Percentiles rank a stretch among this genome's conserved stretches.
These are phyloP conservation scores for Asterophora parasitica DNA, from an alignment of 768 basidiomycete species.

Conservation along the genomic window DNA sequence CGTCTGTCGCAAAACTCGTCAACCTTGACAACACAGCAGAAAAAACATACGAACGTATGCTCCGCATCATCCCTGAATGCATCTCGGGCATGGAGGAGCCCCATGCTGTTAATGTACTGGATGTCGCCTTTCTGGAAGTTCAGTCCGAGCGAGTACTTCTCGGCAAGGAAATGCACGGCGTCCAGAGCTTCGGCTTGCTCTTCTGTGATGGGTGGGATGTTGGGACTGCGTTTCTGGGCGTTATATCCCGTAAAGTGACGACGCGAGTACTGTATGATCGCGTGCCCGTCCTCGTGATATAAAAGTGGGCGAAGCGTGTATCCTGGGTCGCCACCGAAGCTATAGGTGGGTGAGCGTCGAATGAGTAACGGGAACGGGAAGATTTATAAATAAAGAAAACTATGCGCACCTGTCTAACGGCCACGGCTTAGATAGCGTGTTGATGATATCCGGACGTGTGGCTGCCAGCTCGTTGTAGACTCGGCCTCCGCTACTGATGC, in stretches of 20 bases:
- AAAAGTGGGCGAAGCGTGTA: constrained; percentile 35
- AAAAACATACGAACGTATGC: constrained; percentile 30
- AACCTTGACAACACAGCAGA: not conserved
- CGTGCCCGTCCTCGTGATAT: constrained; percentile 33
- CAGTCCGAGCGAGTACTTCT: constrained; percentile 37
- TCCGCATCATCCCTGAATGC: constrained; percentile 37
- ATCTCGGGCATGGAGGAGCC: constrained; percentile 40
- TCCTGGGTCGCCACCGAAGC: constrained; percentile 34
- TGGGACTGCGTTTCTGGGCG: constrained; percentile 26
- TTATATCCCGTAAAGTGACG: constrained; percentile 41
- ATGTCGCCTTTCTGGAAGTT: constrained; percentile 48
- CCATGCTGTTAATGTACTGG: constrained; percentile 44
- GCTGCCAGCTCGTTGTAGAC: constrained; percentile 45
- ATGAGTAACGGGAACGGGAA: not conserved
- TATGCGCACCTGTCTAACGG: constrained; percentile 34
- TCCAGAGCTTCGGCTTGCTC: constrained; percentile 47
- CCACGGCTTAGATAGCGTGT: constrained; percentile 38
- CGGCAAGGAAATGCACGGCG: constrained; percentile 39
- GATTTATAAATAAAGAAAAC: not conserved
- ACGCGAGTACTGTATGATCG: constrained; percentile 44
- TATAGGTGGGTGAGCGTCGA: constrained; percentile 8
- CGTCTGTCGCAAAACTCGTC: constrained; percentile 23
- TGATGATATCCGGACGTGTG: constrained; percentile 40
- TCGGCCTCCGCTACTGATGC: constrained; percentile 37
- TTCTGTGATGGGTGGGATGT: constrained; percentile 44